phyloP scores from a whole-genome alignment of 108 stramenopile species.

The Craspedostauros australis region DNA sequence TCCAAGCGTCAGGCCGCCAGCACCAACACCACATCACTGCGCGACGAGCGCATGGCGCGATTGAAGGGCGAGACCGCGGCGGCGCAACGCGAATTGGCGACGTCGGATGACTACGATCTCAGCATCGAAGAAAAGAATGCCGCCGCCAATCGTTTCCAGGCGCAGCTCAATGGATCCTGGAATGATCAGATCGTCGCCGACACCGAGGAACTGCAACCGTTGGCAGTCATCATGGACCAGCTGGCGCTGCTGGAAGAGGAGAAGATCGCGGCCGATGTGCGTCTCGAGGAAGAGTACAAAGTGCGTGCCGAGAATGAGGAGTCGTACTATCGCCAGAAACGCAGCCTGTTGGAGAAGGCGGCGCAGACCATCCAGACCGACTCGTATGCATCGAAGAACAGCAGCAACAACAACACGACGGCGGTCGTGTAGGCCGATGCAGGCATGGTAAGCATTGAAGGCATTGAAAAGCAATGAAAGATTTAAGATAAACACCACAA shows the following conservation, averaged over 20 bases:
- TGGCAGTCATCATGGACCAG: conserved; percentile 66
- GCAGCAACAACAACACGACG: background rate
- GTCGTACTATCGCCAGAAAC: conserved; percentile 64
- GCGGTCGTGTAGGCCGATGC: no score
- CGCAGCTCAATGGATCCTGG: conserved; percentile 70
- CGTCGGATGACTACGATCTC: conserved; percentile 5
- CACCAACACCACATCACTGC: conserved; percentile 30
- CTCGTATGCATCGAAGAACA: background rate
- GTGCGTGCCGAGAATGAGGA: conserved; percentile 66
- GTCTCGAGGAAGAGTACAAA: conserved; percentile 78
- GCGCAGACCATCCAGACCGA: conserved; percentile 49
- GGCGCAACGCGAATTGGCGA: conserved; percentile 3
- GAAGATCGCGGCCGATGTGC: conserved; percentile 53
- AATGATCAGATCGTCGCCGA: conserved; percentile 71
- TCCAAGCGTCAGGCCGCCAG: no score
- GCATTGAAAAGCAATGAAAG: no score
- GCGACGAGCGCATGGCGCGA: conserved; percentile 47
- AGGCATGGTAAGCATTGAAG: no score
- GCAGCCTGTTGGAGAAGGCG: conserved; percentile 69
- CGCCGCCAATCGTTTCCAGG: conserved; percentile 57
- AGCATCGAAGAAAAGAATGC: conserved; percentile 9
- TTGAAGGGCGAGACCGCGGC: conserved; percentile 14
- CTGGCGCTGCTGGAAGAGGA: conserved; percentile 81
- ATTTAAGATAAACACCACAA: no score
- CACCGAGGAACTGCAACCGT: conserved; percentile 55